phyloP scores from a whole-genome alignment of 176 grass and related monocot species.

The Phoenix dactylifera region DNA sequence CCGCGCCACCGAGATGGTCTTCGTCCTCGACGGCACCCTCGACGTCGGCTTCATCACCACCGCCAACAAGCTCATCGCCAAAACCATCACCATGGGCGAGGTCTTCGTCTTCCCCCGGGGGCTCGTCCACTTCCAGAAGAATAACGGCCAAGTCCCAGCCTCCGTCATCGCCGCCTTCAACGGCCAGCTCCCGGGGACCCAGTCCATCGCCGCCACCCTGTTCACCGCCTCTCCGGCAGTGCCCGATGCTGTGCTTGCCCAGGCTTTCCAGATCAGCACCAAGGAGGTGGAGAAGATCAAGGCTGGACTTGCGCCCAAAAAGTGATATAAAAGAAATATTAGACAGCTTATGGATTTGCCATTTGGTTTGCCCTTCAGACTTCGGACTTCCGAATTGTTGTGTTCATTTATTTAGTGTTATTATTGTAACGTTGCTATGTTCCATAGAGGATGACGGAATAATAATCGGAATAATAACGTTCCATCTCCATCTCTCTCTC shows the following conservation, averaged over 20 bases:
- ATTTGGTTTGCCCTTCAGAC: too few relatives aligned
- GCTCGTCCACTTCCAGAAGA: constrained; percentile 12
- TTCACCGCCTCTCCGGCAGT: not conserved
- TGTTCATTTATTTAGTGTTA: too few relatives aligned
- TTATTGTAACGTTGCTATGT: too few relatives aligned
- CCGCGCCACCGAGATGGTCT: too few relatives aligned
- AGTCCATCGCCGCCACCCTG: not conserved
- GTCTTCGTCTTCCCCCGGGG: constrained; percentile 5
- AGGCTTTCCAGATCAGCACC: constrained; percentile 2
- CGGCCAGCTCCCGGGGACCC: not conserved
- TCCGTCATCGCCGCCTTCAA: not conserved
- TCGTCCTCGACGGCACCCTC: too few relatives aligned
- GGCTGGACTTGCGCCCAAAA: not conserved
- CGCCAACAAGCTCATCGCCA: not conserved
- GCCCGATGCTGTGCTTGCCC: not conserved
- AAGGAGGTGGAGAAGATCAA: not conserved
- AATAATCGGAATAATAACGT: too few relatives aligned
- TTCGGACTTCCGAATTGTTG: too few relatives aligned
- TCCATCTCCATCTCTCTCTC: too few relatives aligned
- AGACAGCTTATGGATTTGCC: too few relatives aligned
- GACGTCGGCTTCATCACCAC: too few relatives aligned
- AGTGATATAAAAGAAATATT: not conserved
- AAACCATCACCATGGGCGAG: not conserved
- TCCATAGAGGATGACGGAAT: too few relatives aligned
- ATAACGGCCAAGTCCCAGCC: not conserved